Evolutionary conservation across 345 rosid species (phyloP).

Genomic region (Citropsis articulata): DNA sequence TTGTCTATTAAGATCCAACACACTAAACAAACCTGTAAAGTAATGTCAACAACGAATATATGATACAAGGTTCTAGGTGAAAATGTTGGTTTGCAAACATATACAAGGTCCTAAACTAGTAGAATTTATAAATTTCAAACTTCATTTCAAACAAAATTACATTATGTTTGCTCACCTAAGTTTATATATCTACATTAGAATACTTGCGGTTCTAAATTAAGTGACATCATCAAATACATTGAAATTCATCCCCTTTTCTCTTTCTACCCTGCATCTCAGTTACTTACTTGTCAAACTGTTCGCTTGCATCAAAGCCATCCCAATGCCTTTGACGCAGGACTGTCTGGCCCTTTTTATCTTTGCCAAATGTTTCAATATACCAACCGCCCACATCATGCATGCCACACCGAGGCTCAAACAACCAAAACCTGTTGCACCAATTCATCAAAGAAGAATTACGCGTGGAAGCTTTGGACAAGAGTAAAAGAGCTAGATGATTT

Average conservation of each 20-base stretch:
- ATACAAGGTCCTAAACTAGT: background rate
- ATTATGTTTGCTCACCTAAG: background rate
- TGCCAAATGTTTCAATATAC: slow-evolving; percentile 91
- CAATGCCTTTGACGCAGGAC: slow-evolving; percentile 69
- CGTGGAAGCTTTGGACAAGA: background rate
- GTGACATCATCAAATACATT: background rate
- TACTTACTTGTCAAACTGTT: slow-evolving; percentile 66
- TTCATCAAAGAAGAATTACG: slow-evolving; percentile 8
- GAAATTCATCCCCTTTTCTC: background rate
- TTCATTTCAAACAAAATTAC: background rate
- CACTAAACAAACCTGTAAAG: background rate
- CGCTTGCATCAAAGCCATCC: slow-evolving; percentile 62
- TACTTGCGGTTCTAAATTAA: background rate
- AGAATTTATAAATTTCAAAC: background rate
- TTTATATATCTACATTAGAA: background rate
- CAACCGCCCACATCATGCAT: slow-evolving; percentile 94
- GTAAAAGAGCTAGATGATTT: background rate
- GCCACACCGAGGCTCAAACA: slow-evolving; percentile 91
- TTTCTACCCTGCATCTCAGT: background rate
- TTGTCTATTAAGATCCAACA: background rate
- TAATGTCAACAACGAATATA: background rate
- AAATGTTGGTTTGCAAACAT: background rate
- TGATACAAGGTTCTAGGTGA: background rate
- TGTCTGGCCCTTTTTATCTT: slow-evolving; percentile 67
- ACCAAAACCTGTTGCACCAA: slow-evolving; percentile 70